Percentiles rank a stretch among this genome's conserved stretches.
These are phyloP conservation scores for Pelargonium myrrhifolium DNA, from an alignment of 441 rosid species.

Conservation along the genomic window DNA sequence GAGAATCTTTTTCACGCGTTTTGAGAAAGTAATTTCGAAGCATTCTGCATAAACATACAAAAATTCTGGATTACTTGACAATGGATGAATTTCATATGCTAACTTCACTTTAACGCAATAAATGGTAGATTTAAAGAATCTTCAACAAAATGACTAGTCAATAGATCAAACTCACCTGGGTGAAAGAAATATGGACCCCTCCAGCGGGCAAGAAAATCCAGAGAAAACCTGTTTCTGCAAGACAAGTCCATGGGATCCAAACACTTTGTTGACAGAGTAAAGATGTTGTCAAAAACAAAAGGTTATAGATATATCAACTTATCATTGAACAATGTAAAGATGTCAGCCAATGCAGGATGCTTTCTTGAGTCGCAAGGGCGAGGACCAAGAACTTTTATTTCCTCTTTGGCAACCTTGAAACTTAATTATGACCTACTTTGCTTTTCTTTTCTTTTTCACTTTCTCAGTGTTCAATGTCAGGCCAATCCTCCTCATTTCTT, in stretches of 20 bases:
- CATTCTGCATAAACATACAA: constrained; percentile 1
- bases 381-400: constrained; percentile 20
- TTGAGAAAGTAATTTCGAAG: background rate
- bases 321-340: background rate
- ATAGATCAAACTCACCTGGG: background rate
- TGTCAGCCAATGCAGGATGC: constrained; percentile 18
- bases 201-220: background rate
- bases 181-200: background rate
- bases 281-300: constrained; percentile 16
- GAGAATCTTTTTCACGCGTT: background rate
- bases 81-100: background rate
- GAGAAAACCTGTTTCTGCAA: background rate
- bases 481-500: background rate
- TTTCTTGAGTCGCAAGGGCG: constrained; percentile 17
- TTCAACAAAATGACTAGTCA: background rate
- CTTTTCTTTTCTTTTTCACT: constrained; percentile 24
- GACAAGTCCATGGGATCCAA: constrained; percentile 7
- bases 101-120: background rate
- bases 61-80: background rate
- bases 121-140: background rate
- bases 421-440: constrained; percentile 15
- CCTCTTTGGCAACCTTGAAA: background rate
- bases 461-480: constrained; percentile 12
- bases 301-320: background rate
- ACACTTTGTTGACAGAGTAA: constrained; percentile 12